These are phyloP conservation scores for Thalassiosira hispida DNA, from an alignment of 352 stramenopile genomes.

Conservation along the genomic window DNA sequence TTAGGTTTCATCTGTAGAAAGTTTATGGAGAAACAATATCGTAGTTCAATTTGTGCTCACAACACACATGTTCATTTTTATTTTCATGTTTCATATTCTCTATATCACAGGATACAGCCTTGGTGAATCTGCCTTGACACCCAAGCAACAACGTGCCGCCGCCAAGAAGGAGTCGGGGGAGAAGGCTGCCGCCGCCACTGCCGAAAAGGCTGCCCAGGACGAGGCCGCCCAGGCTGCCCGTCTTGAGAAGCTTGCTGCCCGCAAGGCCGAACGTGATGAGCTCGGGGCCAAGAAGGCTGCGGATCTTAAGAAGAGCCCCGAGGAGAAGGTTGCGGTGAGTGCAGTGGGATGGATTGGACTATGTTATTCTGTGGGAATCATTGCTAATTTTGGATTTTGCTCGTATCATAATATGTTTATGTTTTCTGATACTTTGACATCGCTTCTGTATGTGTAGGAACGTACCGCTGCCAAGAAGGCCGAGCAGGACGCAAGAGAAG, in stretches of 20 bases:
- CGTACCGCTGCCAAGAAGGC: conserved; percentile 26
- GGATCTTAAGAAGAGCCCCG: conserved; percentile 27
- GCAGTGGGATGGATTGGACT: neutral
- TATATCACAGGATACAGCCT: conserved; percentile 37
- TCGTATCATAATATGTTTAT: too few relatives aligned
- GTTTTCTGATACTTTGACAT: too few relatives aligned
- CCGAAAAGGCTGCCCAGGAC: conserved; percentile 5
- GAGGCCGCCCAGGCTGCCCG: neutral
- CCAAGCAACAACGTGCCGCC: conserved; percentile 32
- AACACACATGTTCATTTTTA: neutral
- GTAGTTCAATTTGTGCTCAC: neutral
- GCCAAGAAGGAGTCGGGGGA: conserved; percentile 26
- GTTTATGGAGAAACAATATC: neutral
- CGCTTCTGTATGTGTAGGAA: neutral
- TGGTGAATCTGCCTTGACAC: conserved; percentile 10
- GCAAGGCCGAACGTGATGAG: conserved; percentile 32
- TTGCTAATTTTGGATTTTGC: too few relatives aligned
- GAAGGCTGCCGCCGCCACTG: conserved; percentile 16
- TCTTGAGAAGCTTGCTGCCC: conserved; percentile 19
- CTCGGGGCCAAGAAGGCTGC: conserved; percentile 23
- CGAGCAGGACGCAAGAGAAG: neutral
- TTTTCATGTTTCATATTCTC: neutral
- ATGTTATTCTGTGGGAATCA: too few relatives aligned
- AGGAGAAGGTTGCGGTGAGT: conserved; percentile 49
- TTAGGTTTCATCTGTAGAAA: neutral